These are phyloP conservation scores for Stachybotrys echinatus DNA, from an alignment of 2,329 filamentous ascomycete genomes.

Conservation along the genomic window DNA sequence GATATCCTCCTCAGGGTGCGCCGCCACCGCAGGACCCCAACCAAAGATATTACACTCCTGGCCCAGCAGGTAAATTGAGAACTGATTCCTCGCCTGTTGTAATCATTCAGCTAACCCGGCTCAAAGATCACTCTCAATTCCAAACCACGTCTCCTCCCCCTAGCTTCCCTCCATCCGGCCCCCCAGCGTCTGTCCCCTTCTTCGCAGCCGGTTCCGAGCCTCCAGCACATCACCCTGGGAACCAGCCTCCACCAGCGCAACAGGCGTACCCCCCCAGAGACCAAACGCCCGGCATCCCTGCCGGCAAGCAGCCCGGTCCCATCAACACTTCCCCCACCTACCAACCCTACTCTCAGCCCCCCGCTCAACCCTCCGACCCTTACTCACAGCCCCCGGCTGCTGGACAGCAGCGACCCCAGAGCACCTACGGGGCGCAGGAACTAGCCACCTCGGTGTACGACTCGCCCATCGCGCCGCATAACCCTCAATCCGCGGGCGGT, in stretches of 20 bases:
- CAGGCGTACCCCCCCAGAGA: conserved; percentile 50
- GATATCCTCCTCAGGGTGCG: conserved; percentile 34
- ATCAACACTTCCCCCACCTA: conserved; percentile 44
- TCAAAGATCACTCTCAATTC: conserved; percentile 38
- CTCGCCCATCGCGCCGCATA: conserved; percentile 58
- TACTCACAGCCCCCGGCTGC: conserved; percentile 37
- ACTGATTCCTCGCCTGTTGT: background rate
- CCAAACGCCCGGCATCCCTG: conserved; percentile 42
- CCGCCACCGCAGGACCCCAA: conserved; percentile 49
- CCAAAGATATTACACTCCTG: conserved; percentile 64
- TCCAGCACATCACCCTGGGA: conserved; percentile 29
- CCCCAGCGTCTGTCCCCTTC: conserved; percentile 53
- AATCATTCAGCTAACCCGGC: background rate
- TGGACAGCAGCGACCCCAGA: conserved; percentile 52
- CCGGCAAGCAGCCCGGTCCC: conserved; percentile 42
- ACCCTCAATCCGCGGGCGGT: conserved; percentile 35
- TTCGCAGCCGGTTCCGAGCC: conserved; percentile 58
- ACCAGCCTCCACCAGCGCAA: conserved; percentile 28
- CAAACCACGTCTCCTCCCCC: conserved; percentile 44
- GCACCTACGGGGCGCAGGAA: conserved; percentile 70
- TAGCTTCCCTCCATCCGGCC: conserved; percentile 49
- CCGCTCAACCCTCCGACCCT: conserved; percentile 20
- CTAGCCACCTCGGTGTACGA: conserved; percentile 74
- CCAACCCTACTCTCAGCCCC: conserved; percentile 37
- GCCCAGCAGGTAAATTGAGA: conserved; percentile 30